Percentiles rank a stretch among this genome's conserved stretches.
phyloP scores from a whole-genome alignment of 2,329 filamentous ascomycete genomes.

The Penicillium freii region DNA sequence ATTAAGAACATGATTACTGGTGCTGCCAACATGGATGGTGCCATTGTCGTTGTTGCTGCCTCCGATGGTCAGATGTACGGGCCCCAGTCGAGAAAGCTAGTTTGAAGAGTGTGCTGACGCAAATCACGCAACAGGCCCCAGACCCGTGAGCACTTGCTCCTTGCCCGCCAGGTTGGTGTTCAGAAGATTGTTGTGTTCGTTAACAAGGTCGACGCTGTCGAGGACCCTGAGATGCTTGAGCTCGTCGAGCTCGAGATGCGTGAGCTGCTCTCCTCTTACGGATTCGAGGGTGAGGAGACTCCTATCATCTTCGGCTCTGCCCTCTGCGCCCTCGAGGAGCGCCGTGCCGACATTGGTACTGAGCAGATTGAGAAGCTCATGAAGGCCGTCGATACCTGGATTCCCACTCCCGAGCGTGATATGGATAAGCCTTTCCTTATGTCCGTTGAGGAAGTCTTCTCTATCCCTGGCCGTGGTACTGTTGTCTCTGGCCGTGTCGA shows the following conservation, averaged over 20 bases:
- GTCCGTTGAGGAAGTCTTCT: constrained; percentile 93
- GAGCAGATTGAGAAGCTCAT: constrained; percentile 90
- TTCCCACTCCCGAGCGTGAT: constrained; percentile 90
- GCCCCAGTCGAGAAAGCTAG: not conserved
- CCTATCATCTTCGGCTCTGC: constrained; percentile 97
- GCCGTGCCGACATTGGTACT: constrained; percentile 80
- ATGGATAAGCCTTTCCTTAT: constrained; percentile 99
- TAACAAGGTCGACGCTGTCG: constrained; percentile 97
- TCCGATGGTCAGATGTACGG: constrained; percentile 92
- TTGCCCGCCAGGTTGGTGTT: constrained; percentile 96
- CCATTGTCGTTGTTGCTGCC: constrained; percentile 96
- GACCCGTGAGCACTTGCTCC: constrained; percentile 95
- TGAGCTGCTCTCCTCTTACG: constrained; percentile 86
- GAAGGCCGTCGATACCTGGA: constrained; percentile 88
- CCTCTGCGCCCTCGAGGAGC: constrained; percentile 86
- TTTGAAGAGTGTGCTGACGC: constrained; percentile 9
- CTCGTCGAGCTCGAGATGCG: constrained; percentile 99
- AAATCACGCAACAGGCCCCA: constrained; percentile 63
- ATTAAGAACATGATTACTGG: constrained; percentile 99
- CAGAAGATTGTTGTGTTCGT: constrained; percentile 98
- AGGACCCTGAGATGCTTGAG: constrained; percentile 99
- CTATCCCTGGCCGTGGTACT: constrained; percentile 88
- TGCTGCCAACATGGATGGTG: constrained; percentile 98
- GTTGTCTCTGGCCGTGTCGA: constrained; percentile 96
- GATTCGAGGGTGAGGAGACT: constrained; percentile 96